Base-by-base conservation (phyloP, 1,284 basidiomycete genomes). In the Cryptococcus hybrid region DNA sequence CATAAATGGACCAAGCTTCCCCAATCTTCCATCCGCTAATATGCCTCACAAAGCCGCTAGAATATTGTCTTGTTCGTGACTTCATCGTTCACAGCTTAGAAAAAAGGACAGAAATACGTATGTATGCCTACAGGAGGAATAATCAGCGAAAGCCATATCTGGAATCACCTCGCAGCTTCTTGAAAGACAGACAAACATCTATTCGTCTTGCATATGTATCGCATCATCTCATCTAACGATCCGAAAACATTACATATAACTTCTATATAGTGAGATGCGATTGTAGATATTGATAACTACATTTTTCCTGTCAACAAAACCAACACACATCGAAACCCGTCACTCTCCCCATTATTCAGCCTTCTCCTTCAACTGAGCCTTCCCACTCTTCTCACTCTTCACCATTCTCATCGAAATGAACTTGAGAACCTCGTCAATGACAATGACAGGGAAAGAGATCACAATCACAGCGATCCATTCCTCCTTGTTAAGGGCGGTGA, bases 381-480 rank as follows among this genome's bases (percentile, higher is more conserved):
- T 24, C 30, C 4, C 30, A 30, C 38, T 45, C 3, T 42, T 18
- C 24, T 48, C 50, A 4, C 51, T 37, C 34, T 54, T 44, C 67
- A 61, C 63, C 57, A 72, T 68, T 63, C 80, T 77, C 57, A 90
- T 88, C 65, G 89, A 85, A 62, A 92, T 77, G 66, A 88, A 88
- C 77, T 98, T 98, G 73, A 97, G 82, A 36, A 89, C 76, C 78
- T 99, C 96, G 76, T 99, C 95, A 55, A 98, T 88, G 52, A 89
- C 55, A 51, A 99, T 75, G 49, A 99, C 93, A 4, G 95, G 96
- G 8, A 86, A 86, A 62, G 90, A 93, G 63, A 98, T 84, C 68
- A 82, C 85, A 58, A 99, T 74, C 7, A 99, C 94, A n/a, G 92
- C 93, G 75, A 89, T 86, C 93, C 95, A 98, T 79, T 99, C 95